Evolutionary conservation across 805 yeast genomes (phyloP).

Genomic region (Candida sakaeoensis): DNA sequence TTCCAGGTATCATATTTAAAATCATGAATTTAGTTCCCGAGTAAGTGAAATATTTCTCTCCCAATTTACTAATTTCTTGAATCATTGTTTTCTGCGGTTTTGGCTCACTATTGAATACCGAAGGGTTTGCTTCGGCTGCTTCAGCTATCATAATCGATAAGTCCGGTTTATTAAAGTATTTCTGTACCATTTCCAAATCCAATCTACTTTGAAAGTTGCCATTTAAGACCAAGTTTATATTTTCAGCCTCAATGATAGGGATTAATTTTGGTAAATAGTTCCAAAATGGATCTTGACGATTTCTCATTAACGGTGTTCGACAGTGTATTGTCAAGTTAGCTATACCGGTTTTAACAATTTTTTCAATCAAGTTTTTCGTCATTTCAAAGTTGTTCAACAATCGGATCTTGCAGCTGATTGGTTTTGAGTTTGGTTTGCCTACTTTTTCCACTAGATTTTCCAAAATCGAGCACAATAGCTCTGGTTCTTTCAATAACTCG

Average conservation of each 20-base stretch:
- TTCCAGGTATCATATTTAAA: constrained; percentile 76
- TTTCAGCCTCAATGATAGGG: constrained; percentile 53
- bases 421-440: constrained; percentile 71
- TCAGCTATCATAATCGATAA: constrained; percentile 95
- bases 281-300: constrained; percentile 76
- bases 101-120: constrained; percentile 55
- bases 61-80: constrained; percentile 53
- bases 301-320: constrained; percentile 84
- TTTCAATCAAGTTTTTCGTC: constrained; percentile 51
- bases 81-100: constrained; percentile 53
- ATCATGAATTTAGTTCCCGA: constrained; percentile 82
- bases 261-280: constrained; percentile 62
- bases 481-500: constrained; percentile 81
- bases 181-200: constrained; percentile 53
- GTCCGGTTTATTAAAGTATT: constrained; percentile 40
- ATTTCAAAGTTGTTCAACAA: constrained; percentile 59
- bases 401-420: constrained; percentile 89
- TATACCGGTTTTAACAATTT: constrained; percentile 68
- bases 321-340: constrained; percentile 87
- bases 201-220: constrained; percentile 62
- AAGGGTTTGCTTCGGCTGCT: constrained; percentile 82
- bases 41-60: constrained; percentile 55
- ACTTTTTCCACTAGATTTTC: constrained; percentile 68
- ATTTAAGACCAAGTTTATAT: constrained; percentile 74
- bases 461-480: constrained; percentile 66